Conservation (phyloP, 768 basidiomycete genomes). For the Agrocybe praecox region DNA sequence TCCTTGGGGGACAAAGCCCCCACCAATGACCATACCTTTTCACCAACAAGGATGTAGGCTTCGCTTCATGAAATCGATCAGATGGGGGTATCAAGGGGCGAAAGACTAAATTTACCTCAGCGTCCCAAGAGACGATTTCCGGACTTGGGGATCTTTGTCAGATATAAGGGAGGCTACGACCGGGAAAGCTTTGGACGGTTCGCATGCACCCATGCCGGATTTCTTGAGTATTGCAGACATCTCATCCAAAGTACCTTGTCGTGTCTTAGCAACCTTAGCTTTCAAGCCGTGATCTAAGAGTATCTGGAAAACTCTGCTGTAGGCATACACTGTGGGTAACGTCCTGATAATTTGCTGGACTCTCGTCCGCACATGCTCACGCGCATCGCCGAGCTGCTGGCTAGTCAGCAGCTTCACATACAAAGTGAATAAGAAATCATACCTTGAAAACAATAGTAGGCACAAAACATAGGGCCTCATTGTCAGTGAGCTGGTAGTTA, state of each 20-base stretch:
- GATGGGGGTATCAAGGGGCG: conserved; percentile 3
- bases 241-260: conserved; percentile 87
- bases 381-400: conserved; percentile 85
- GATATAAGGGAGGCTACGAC: conserved; percentile 77
- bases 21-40: conserved; percentile 82
- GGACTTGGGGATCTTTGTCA: conserved; percentile 87
- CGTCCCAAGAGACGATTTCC: conserved; percentile 82
- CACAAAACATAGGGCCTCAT: conserved; percentile 86
- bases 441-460: conserved; percentile 92
- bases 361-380: conserved; percentile 78
- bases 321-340: conserved; percentile 89
- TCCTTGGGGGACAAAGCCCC: conserved; percentile 81
- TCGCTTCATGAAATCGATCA: conserved; percentile 52
- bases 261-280: conserved; percentile 90
- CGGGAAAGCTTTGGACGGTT: conserved; percentile 80
- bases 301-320: conserved; percentile 87
- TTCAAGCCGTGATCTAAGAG: conserved; percentile 87
- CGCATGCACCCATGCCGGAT: conserved; percentile 81
- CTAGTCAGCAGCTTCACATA: neutral
- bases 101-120: conserved; percentile 61
- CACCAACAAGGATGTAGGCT: conserved; percentile 80
- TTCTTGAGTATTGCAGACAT: conserved; percentile 75
- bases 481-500: conserved; percentile 80
- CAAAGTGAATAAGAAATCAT: conserved; percentile 8
- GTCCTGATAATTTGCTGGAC: conserved; percentile 85